Base-by-base conservation (phyloP, 306 rosid genomes). In the Quercus bicolor region DNA sequence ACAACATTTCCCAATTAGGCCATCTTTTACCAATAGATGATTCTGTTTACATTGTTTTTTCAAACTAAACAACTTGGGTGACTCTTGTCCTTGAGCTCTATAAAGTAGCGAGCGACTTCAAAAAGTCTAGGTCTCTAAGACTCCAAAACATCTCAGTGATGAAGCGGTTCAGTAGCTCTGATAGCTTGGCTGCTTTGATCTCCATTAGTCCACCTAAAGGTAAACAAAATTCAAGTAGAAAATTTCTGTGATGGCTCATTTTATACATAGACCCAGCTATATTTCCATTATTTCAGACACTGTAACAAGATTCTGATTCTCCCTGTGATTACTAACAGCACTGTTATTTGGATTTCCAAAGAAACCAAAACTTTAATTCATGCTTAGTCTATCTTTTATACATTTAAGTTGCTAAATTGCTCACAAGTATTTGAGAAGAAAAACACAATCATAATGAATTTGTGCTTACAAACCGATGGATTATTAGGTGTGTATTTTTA, bases 141-240 rank as follows among this genome's bases (percentile, higher is more conserved):
- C 28, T 74, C 61, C 43, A 56, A 56, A 10, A 13, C 60, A 70
- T 79, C 69, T 53, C 57, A 61, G 72, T 59, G 52, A 91, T 91
- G 92, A 85, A 88, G 91, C 87, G 87, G 75, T 68, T 85, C 81
- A 62, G 76, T 18, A 77, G 76, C 79, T 80, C 91, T 62, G 83
- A 86, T 21, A 78, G 89, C 68, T 51, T 74, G 74, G 75, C 80
- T 76, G 73, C 85, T 52, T 66, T 84, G 72, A 62, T 86, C 83
- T 70, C 97, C 79, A 79, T 68, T 56, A 84, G 74, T 85, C 84
- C 82, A 54, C 76, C 85, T 51, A 83, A 86, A 82, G 97, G 94
- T 91, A 88, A 79, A 55, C 24, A 52, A 64, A 79, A 68, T 61
- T 6, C 53, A 24, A 23, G 45, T 8, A 40, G 45, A 40, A 40